These are phyloP conservation scores for Yamadazyma kanchanaburiensis DNA, from an alignment of 1,139 yeast species.

Conservation along the genomic window DNA sequence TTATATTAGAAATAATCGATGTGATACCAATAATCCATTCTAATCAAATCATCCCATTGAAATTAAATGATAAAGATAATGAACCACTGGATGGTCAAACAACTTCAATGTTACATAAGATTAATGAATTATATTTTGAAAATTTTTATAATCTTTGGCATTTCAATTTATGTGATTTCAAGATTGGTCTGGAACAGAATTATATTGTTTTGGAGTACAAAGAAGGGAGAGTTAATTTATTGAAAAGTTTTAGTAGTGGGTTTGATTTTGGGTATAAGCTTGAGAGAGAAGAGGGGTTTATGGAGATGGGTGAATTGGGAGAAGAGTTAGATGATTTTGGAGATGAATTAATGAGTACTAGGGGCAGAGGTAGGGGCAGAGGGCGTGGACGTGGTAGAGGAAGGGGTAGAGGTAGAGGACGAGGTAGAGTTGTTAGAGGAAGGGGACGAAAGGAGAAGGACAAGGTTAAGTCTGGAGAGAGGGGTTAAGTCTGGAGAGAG, in stretches of 20 bases:
- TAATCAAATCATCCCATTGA: slow-evolving; percentile 42
- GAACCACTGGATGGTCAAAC: slow-evolving; percentile 6
- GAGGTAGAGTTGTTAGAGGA: slow-evolving; percentile 8
- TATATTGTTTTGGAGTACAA: slow-evolving; percentile 26
- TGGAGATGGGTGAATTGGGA: slow-evolving; percentile 13
- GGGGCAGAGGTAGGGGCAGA: slow-evolving; percentile 13
- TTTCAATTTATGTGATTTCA: slow-evolving; percentile 62
- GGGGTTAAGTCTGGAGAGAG: no score
- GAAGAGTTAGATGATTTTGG: slow-evolving; percentile 9
- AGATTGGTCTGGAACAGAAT: slow-evolving; percentile 19
- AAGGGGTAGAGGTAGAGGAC: slow-evolving; percentile 14
- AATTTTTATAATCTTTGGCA: slow-evolving; percentile 78
- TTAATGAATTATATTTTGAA: slow-evolving; percentile 56
- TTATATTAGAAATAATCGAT: slow-evolving; percentile 59
- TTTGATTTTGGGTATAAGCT: slow-evolving; percentile 29
- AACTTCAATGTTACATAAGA: slow-evolving; percentile 25
- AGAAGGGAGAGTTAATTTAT: slow-evolving; percentile 20
- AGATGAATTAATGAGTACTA: slow-evolving; percentile 7
- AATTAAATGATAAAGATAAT: slow-evolving; percentile 15
- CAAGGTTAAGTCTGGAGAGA: no score
- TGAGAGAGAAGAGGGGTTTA: slow-evolving; percentile 3
- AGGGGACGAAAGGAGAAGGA: no score
- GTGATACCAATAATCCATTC: slow-evolving; percentile 60
- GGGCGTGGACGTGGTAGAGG: slow-evolving; percentile 18
- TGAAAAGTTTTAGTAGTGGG: slow-evolving; percentile 30